Base-by-base conservation (phyloP, 345 rosid genomes). In the Populus euphratica region DNA sequence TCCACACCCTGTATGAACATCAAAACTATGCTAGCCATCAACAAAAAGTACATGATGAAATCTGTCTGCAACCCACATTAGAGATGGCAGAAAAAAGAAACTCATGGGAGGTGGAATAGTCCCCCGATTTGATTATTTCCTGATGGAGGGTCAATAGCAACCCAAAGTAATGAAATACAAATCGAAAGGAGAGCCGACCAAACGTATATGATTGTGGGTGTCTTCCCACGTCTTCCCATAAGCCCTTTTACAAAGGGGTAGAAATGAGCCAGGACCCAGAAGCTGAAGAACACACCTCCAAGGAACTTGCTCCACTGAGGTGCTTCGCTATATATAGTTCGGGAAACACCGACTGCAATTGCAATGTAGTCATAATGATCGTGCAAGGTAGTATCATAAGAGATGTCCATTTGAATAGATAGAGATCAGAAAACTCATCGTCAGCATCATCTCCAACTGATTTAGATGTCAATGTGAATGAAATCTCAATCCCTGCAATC, bases 161-260 rank as follows among this genome's bases (percentile, higher is more conserved):
- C 86, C 86, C 96, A 92, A 3, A 94, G 86, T 66, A 94, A 83
- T 35, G 96, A 94, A n/a, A 94, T 81, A 39, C 88, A 81, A 49
- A 92, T 89, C 9, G 97, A 86, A 4, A 92, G 81, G 27, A 94
- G 98, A 27, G 94, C 96, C 9, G 94, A 83, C 98, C 97, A 94
- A 20, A 94, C 92, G 41, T 74, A 91, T 31, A 92, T 77, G 47
- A 94, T 75, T 0, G 94, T 92, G 0, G 98, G 93, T 0, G 96
- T 88, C 76, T 66, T 91, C 52, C 96, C 94, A 47, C 91, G 75
- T 80, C 90, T 85, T 52, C 97, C 98, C 97, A 91, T 89, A 1
- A 92, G 85, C 27, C 97, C 98, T 86, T 89, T 94, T 0, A 90
- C 91, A 49, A 94, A 94, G 0, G 98, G 98, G 81, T 87, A 94